Evolutionary conservation across 805 yeast genomes (phyloP), one percentile per base, ranked within the genome.

Genomic region (Blastobotrys muscicola): DNA sequence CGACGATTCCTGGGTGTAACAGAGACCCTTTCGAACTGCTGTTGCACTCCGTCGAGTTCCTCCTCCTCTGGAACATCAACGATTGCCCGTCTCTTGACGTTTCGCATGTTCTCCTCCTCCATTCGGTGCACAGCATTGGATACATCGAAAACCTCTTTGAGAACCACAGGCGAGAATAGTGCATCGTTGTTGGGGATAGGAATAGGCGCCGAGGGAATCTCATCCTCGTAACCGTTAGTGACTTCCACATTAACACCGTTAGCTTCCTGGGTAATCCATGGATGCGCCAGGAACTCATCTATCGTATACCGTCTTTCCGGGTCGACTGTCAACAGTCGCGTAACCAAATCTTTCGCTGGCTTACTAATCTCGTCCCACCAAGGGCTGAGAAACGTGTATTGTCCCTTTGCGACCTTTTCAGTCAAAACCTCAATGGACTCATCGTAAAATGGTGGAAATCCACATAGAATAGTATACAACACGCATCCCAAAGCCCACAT

Each of bases 401-500:
- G 82, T 32, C 92, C 94, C 47, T 67, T 68, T n/a, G 89, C 85
- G 15, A 84, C 89, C 53, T 83, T 82, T 50, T 76, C 82, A 3
- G 94, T 83, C 47, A 84, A 69, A 1, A 73, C 70, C 46, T 82
- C 89, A 48, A 81, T 80, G 46, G 79, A 67, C 57, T 84, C 92
- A 58, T 85, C 94, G 62, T 87, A 92, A 59, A 92, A 92, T 4
- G 98, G 98, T 1, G 98, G 98, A 65, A 92, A 92, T 3, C 98
- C 98, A 67, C 97, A 92, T 31, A 92, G 67, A 36, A 92, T 68
- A 0, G 97, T 92, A 59, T 92, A 92, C 44, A 92, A 66, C 0
- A 92, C 96, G 66, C 98, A 92, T 0, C 98, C 98, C 43, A 92
- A 69, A 4, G 97, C 97, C 98, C 98, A 92, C 92, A 92, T 85